phyloP scores from a whole-genome alignment of 2,329 filamentous ascomycete species.

The Magnaporthiopsis poae region DNA sequence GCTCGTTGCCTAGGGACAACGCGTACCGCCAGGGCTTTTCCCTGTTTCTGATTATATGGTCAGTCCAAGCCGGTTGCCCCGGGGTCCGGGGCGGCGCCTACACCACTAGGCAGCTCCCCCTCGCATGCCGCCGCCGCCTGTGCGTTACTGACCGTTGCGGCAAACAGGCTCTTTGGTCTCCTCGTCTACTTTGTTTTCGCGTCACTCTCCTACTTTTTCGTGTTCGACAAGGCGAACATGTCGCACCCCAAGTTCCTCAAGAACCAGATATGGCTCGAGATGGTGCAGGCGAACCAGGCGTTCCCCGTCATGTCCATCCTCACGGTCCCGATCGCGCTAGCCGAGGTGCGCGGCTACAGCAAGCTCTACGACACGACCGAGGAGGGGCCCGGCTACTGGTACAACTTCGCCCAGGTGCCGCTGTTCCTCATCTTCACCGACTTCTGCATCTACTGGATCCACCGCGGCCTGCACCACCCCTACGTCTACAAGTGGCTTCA shows the following conservation, averaged over 20 bases:
- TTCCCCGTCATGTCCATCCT: slow-evolving; percentile 76
- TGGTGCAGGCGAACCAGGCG: slow-evolving; percentile 63
- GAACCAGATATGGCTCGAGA: slow-evolving; percentile 81
- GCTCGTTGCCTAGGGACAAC: slow-evolving; percentile 68
- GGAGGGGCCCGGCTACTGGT: slow-evolving; percentile 67
- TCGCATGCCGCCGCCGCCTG: no score
- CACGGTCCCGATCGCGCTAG: slow-evolving; percentile 71
- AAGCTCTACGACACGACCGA: slow-evolving; percentile 76
- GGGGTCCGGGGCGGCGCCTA: no score
- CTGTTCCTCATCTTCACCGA: slow-evolving; percentile 83
- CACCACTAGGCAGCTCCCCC: no score
- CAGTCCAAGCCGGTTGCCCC: slow-evolving; percentile 18
- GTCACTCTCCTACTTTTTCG: slow-evolving; percentile 70
- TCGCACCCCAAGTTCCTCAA: slow-evolving; percentile 90
- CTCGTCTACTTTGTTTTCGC: slow-evolving; percentile 78
- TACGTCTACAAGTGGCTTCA: slow-evolving; percentile 76
- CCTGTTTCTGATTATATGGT: slow-evolving; percentile 82
- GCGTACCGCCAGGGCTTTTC: slow-evolving; percentile 63
- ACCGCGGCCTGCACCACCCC: slow-evolving; percentile 75
- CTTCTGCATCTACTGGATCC: slow-evolving; percentile 83
- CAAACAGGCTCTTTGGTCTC: slow-evolving; percentile 68
- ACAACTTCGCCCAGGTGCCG: slow-evolving; percentile 76
- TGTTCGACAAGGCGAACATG: slow-evolving; percentile 85
- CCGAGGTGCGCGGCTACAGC: slow-evolving; percentile 73
- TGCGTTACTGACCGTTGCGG: background rate